Evolutionary conservation across 192 early-diverging fungal genomes (phyloP).

Genomic region (Allomyces arbusculus): DNA sequence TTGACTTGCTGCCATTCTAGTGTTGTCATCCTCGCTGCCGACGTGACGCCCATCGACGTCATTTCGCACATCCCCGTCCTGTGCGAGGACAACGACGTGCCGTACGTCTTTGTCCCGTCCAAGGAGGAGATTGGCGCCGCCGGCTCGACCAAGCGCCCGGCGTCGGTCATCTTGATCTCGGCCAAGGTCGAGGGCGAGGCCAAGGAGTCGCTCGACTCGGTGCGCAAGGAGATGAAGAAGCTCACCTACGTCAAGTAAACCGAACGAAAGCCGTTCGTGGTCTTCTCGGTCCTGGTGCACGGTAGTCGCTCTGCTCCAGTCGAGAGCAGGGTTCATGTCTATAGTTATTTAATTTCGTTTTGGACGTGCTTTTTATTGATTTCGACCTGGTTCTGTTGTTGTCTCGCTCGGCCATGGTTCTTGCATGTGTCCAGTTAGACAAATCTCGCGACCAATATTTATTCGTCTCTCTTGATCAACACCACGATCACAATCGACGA

Average conservation of each 20-base stretch:
- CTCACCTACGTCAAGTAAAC: background rate
- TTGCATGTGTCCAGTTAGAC: too few species aligned
- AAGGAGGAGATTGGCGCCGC: slow-evolving; percentile 88
- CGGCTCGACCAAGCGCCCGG: slow-evolving; percentile 86
- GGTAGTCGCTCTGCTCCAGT: too few species aligned
- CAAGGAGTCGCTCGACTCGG: slow-evolving; percentile 17
- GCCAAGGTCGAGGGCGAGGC: slow-evolving; percentile 41
- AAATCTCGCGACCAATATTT: too few species aligned
- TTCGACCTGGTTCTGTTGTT: too few species aligned
- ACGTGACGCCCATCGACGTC: slow-evolving; percentile 92
- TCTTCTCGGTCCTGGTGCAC: too few species aligned
- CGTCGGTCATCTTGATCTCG: slow-evolving; percentile 65
- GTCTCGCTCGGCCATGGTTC: too few species aligned
- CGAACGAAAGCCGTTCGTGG: too few species aligned
- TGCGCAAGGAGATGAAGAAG: background rate
- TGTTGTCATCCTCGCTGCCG: slow-evolving; percentile 82
- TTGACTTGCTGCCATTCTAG: slow-evolving; percentile 8
- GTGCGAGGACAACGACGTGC: slow-evolving; percentile 88
- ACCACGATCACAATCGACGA: too few species aligned
- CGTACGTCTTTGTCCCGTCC: slow-evolving; percentile 87
- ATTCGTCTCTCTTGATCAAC: too few species aligned
- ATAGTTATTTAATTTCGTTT: too few species aligned
- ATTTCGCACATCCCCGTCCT: slow-evolving; percentile 92
- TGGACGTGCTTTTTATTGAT: too few species aligned
- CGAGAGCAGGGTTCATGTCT: too few species aligned